A percentile compares a stretch with the other conserved stretches of the same genome.
phyloP scores from a whole-genome alignment of 2,329 filamentous ascomycete species.

The Hymenoscyphus repandus region DNA sequence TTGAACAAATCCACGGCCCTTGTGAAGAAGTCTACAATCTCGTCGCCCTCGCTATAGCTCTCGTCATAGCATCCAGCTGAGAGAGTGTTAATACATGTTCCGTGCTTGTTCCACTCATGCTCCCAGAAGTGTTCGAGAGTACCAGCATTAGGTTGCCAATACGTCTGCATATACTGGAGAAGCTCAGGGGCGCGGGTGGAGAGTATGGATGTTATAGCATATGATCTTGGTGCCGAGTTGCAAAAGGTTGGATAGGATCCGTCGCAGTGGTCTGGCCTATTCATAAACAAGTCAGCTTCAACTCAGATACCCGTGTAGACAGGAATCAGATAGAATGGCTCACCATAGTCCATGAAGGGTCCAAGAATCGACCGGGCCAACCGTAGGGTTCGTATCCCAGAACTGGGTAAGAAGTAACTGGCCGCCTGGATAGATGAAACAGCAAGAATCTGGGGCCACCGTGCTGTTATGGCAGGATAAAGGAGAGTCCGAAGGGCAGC shows the following conservation, averaged over 20 bases:
- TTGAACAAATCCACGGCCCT: conserved; percentile 60
- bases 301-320: not conserved
- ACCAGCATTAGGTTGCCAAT: conserved; percentile 65
- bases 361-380: conserved; percentile 63
- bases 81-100: conserved; percentile 65
- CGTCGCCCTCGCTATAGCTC: conserved; percentile 31
- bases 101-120: conserved; percentile 73
- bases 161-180: conserved; percentile 60
- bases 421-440: conserved; percentile 67
- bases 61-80: conserved; percentile 56
- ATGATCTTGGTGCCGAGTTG: conserved; percentile 55
- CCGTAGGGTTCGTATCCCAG: conserved; percentile 63
- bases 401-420: conserved; percentile 70
- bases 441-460: conserved; percentile 55
- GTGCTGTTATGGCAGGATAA: conserved; percentile 63
- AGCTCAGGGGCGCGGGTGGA: conserved; percentile 35
- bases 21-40: conserved; percentile 65
- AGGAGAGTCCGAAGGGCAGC: conserved; percentile 25
- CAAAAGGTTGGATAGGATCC: conserved; percentile 63
- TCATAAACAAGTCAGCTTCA: not conserved
- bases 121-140: conserved; percentile 59
- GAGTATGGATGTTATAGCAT: conserved; percentile 54
- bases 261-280: conserved; percentile 55
- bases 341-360: conserved; percentile 64
- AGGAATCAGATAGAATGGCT: not conserved